Conservation (phyloP, 495 filamentous ascomycete genomes). For the Podospora pseudocomata region DNA sequence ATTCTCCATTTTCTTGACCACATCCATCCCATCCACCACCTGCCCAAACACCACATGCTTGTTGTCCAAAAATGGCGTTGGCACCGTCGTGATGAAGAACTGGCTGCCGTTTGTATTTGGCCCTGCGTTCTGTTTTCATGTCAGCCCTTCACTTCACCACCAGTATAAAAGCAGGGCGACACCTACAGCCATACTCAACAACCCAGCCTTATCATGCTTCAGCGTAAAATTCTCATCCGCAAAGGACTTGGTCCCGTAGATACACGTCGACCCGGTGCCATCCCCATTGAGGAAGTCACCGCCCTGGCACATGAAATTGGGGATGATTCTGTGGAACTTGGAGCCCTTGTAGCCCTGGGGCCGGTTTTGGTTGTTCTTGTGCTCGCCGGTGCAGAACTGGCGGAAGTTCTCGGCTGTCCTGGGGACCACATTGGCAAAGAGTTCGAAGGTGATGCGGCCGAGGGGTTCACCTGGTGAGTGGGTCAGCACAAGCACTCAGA, state of each 20-base stretch:
- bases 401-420: conserved; percentile 95
- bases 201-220: conserved; percentile 71
- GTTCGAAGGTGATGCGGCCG: conserved; percentile 89
- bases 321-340: conserved; percentile 95
- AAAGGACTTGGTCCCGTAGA: conserved; percentile 82
- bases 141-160: background rate
- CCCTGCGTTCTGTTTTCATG: conserved; percentile 67
- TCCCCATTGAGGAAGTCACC: conserved; percentile 95
- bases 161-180: background rate
- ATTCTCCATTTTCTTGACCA: conserved; percentile 81
- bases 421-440: conserved; percentile 80
- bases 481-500: background rate
- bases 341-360: conserved; percentile 90
- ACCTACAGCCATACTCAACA: conserved; percentile 91
- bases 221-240: conserved; percentile 84
- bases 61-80: conserved; percentile 82
- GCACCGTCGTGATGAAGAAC: conserved; percentile 91
- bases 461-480: conserved; percentile 69
- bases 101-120: conserved; percentile 93
- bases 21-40: conserved; percentile 85
- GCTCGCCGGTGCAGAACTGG: conserved; percentile 94
- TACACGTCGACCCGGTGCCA: conserved; percentile 81
- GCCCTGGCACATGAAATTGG: conserved; percentile 93
- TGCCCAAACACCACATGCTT: conserved; percentile 96
- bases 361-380: conserved; percentile 71